These are phyloP conservation scores for Eucalyptus sp. DNA, from an alignment of 345 rosid species.

Conservation along the genomic window DNA sequence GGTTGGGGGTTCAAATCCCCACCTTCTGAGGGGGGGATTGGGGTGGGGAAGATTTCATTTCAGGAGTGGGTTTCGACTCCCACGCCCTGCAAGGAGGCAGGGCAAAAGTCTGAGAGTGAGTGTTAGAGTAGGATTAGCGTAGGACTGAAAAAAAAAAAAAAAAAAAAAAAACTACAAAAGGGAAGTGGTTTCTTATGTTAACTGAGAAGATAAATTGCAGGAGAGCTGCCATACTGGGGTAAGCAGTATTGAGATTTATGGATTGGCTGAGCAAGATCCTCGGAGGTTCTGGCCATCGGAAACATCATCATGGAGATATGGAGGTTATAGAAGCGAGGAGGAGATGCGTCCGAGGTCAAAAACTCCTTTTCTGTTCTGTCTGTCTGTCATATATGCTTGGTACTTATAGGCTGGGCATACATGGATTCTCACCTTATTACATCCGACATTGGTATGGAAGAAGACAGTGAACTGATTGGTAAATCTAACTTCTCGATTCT, in stretches of 20 bases:
- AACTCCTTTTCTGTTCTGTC: neutral
- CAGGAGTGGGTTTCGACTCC: too few species aligned
- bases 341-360: constrained; percentile 51
- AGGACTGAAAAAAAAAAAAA: too few species aligned
- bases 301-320: constrained; percentile 33
- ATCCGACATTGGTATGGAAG: neutral
- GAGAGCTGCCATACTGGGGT: neutral
- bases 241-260: constrained; percentile 17
- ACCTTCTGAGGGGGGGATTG: too few species aligned
- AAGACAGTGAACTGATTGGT: neutral
- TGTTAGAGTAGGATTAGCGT: too few species aligned
- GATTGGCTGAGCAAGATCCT: constrained; percentile 75
- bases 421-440: neutral
- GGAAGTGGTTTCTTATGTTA: neutral
- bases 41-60: too few species aligned
- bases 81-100: too few species aligned
- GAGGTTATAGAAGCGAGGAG: constrained; percentile 31
- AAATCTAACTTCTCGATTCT: neutral
- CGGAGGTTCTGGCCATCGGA: constrained; percentile 45
- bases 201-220: neutral
- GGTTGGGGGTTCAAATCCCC: too few species aligned
- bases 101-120: too few species aligned
- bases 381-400: neutral
- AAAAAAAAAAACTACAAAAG: too few species aligned
- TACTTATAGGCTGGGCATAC: neutral